Evolutionary conservation across 352 stramenopile genomes (phyloP).

Genomic region (Pythium phragmitis): DNA sequence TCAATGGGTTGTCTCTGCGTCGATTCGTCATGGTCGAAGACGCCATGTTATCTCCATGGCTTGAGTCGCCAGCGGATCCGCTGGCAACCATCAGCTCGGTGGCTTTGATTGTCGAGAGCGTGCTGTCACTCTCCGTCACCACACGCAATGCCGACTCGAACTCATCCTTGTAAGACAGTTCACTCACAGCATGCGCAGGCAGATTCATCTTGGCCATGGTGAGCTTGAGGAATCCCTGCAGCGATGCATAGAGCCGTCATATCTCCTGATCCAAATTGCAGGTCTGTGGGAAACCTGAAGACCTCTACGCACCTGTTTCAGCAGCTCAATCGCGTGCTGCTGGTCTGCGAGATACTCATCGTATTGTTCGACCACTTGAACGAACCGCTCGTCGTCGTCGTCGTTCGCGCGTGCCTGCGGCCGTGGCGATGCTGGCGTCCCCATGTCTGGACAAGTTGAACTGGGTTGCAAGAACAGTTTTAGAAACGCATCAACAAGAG

Average conservation of each 20-base stretch:
- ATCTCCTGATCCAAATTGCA: too few relatives aligned
- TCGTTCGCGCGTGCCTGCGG: background rate
- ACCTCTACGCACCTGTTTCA: constrained; percentile 47
- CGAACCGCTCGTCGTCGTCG: constrained; percentile 39
- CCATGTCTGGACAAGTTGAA: constrained; percentile 10
- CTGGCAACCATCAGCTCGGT: background rate
- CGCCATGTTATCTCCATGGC: background rate
- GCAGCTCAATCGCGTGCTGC: constrained; percentile 38
- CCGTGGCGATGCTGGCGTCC: background rate
- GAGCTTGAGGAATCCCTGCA: constrained; percentile 68
- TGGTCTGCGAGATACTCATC: constrained; percentile 59
- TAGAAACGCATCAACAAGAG: constrained; percentile 1
- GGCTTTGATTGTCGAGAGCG: constrained; percentile 11
- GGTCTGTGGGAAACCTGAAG: too few relatives aligned
- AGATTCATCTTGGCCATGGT: constrained; percentile 56
- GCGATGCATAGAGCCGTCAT: too few relatives aligned
- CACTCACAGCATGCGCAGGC: constrained; percentile 45
- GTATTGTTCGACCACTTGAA: constrained; percentile 40
- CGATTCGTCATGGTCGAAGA: constrained; percentile 1
- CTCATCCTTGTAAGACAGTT: constrained; percentile 61
- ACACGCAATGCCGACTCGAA: constrained; percentile 45
- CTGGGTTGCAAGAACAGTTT: background rate
- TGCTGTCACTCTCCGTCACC: constrained; percentile 16
- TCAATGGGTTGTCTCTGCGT: background rate
- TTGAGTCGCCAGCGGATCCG: background rate